phyloP scores from a whole-genome alignment of 2,329 filamentous ascomycete species.

The Fusarium redolens region DNA sequence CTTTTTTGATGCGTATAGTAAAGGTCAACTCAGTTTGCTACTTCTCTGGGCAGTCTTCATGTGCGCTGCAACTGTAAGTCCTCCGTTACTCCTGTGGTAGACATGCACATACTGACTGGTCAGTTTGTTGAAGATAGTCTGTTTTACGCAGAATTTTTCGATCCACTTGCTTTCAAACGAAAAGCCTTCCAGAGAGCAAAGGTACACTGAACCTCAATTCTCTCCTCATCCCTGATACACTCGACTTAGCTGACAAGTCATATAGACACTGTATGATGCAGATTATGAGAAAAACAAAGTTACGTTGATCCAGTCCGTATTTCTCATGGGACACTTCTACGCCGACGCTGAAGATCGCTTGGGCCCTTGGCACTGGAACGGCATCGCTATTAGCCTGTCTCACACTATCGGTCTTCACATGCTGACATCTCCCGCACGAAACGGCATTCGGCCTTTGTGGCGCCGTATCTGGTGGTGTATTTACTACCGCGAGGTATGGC shows the following conservation, averaged over 20 bases:
- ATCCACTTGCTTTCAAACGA: background rate
- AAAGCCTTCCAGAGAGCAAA: background rate
- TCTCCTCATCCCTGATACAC: fast-evolving
- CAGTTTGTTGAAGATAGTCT: background rate
- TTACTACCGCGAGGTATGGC: conserved; percentile 27
- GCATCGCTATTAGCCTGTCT: background rate
- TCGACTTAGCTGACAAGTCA: background rate
- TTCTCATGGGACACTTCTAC: background rate
- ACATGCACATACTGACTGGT: background rate
- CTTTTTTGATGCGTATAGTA: background rate
- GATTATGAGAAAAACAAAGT: background rate
- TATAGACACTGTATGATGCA: background rate
- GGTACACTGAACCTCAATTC: background rate
- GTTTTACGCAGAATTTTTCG: background rate
- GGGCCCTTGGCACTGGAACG: background rate
- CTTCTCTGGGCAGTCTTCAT: background rate
- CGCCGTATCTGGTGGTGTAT: conserved; percentile 32
- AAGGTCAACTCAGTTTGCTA: background rate
- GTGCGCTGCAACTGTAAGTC: background rate
- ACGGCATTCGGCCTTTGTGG: conserved; percentile 2
- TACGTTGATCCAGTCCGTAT: background rate
- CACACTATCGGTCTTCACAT: background rate
- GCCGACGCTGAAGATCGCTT: background rate
- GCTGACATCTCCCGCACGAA: background rate
- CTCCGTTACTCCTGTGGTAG: fast-evolving